A percentile compares a stretch with the other conserved stretches of the same genome.
Conservation (phyloP, 805 yeast species). For the Hanseniaspora valbyensis region DNA sequence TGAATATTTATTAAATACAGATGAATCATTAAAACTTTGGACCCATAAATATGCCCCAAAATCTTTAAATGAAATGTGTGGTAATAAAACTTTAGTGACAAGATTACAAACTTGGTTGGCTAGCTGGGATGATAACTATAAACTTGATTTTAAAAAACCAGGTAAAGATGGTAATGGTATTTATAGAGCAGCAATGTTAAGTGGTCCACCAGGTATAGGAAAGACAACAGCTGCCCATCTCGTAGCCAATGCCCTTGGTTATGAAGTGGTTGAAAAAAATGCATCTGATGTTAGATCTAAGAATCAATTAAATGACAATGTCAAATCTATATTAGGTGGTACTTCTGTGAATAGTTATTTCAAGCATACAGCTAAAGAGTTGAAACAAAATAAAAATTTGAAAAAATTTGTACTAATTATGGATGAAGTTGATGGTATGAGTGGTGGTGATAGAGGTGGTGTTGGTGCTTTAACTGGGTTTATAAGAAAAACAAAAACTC, state of each 20-base stretch:
- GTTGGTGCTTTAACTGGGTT: conserved; percentile 86
- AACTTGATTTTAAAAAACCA: conserved; percentile 43
- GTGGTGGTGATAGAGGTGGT: conserved; percentile 98
- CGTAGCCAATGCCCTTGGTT: conserved; percentile 58
- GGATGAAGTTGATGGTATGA: conserved; percentile 99
- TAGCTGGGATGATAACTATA: conserved; percentile 57
- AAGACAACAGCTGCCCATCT: conserved; percentile 75
- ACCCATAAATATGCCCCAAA: conserved; percentile 88
- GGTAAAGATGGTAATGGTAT: conserved; percentile 57
- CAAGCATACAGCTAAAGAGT: conserved; percentile 29
- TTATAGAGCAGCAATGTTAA: conserved; percentile 72
- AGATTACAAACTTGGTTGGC: conserved; percentile 63
- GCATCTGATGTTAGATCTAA: conserved; percentile 89
- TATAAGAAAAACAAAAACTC: conserved; percentile 75
- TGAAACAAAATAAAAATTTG: conserved; percentile 30
- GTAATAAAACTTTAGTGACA: conserved; percentile 67
- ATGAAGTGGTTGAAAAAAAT: conserved; percentile 63
- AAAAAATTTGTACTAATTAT: conserved; percentile 70
- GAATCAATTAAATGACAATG: conserved; percentile 52
- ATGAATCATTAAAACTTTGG: conserved; percentile 38
- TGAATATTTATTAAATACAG: conserved; percentile 39
- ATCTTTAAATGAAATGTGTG: conserved; percentile 66
- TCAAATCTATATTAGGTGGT: conserved; percentile 64
- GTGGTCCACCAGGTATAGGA: conserved; percentile 83
- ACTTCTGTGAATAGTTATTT: conserved; percentile 76